Base-by-base conservation (phyloP, 495 filamentous ascomycete species). In the Annulohypoxylon moriforme region DNA sequence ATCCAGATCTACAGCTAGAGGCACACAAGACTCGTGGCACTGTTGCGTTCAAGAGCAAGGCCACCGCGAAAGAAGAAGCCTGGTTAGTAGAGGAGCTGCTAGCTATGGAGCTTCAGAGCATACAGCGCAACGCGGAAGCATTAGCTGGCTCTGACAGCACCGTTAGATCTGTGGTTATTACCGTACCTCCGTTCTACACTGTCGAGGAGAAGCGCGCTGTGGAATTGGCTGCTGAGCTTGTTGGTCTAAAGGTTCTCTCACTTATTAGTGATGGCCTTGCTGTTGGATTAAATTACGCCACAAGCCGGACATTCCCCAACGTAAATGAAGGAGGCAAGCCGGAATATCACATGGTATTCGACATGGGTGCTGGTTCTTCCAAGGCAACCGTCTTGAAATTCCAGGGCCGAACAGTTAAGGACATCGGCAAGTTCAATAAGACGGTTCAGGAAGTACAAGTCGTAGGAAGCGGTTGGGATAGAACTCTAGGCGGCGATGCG, bases 351-450 rank as follows among this genome's bases (percentile, higher is more conserved):
- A 84, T 99, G 76, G 88, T 99, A 16, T 98, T 94, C 72, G 96
- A 99, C 74, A 98, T 98, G 94, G 96, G 96, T 65, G 96, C 96
- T 74, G 96, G 96, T 8, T 97, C 93, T n/a, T 93, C 96, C 14
- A 97, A 93, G 64, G 96, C 95, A n/a, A 96, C 94, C 7, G 85
- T 99, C 16, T 76, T 99, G 77, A 91, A 88, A 73, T 97, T 98
- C 83, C 94, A 97, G 77, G 92, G 91, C 75, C 89, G 89, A 71
- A 91, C 85, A 5, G 92, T 98, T 52, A 99, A 98, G 84, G 94
- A 97, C 76, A 82, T 96, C 64, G 94, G 96, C 47, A 91, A 90
- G 73, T 96, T 88, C 86, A 99, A 97, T 83, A 99, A 99, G 85
- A 97, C 94, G 11, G 80, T 98, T 53, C 96, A 98, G 79, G 96